Conservation (phyloP, 805 yeast genomes). For the Candida glaebosa region DNA sequence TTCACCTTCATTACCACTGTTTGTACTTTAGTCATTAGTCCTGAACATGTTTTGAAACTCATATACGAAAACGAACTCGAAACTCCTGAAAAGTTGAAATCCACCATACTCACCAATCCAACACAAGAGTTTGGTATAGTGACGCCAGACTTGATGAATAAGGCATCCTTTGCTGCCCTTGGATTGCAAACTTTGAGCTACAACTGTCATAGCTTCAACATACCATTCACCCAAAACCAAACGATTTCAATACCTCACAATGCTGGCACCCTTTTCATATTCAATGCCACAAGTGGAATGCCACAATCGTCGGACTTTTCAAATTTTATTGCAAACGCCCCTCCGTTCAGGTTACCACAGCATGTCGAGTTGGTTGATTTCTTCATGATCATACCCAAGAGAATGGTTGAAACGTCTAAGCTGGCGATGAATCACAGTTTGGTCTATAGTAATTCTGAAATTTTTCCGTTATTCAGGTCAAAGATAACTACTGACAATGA, state of each 20-base stretch:
- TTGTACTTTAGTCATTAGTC: too few relatives aligned
- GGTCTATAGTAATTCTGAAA: slow-evolving; percentile 8
- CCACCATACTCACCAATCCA: background rate
- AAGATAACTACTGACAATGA: slow-evolving; percentile 13
- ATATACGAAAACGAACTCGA: too few relatives aligned
- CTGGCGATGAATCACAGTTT: slow-evolving; percentile 5
- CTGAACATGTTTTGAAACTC: slow-evolving; percentile 7
- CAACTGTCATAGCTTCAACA: background rate
- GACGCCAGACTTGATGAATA: background rate
- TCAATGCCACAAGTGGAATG: slow-evolving; percentile 26
- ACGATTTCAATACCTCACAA: slow-evolving; percentile 26
- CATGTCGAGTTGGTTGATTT: slow-evolving; percentile 33
- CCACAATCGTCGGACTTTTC: slow-evolving; percentile 15
- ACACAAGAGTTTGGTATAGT: background rate
- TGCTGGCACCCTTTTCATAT: slow-evolving; percentile 34
- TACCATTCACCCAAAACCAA: background rate
- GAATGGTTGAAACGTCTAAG: background rate
- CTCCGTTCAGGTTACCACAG: slow-evolving; percentile 39
- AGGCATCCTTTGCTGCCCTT: background rate
- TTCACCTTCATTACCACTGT: too few relatives aligned
- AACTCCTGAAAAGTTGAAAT: too few relatives aligned
- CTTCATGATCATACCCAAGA: slow-evolving; percentile 35
- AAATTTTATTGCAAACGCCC: slow-evolving; percentile 22
- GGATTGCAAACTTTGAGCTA: background rate
- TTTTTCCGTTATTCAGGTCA: slow-evolving; percentile 4